A percentile compares a stretch with the other conserved stretches of the same genome.
These are phyloP conservation scores for Magnaporthales sp. DNA, from an alignment of 2,329 filamentous ascomycete species.

Conservation along the genomic window DNA sequence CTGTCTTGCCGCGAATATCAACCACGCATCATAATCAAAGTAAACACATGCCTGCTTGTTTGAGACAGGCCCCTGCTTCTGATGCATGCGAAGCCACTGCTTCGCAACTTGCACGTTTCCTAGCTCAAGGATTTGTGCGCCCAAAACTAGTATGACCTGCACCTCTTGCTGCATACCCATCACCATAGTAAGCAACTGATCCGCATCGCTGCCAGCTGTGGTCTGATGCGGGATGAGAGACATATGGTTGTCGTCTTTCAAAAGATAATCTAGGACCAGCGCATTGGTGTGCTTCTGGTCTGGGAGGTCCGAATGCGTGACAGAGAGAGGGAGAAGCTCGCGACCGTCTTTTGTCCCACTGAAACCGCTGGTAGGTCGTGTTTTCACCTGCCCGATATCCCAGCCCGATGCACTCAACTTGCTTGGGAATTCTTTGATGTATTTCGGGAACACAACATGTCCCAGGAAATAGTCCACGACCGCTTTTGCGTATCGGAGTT, in stretches of 20 bases:
- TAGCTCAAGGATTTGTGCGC: constrained; percentile 59
- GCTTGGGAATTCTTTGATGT: constrained; percentile 51
- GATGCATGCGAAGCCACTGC: constrained; percentile 37
- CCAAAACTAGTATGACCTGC: constrained; percentile 61
- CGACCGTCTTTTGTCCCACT: constrained; percentile 60
- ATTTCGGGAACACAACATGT: constrained; percentile 49
- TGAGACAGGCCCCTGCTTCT: constrained; percentile 4
- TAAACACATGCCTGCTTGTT: constrained; percentile 43
- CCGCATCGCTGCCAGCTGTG: constrained; percentile 20
- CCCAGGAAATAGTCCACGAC: constrained; percentile 56
- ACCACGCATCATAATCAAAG: constrained; percentile 45
- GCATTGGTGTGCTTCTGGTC: constrained; percentile 59
- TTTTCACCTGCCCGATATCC: constrained; percentile 46
- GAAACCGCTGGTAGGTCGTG: constrained; percentile 52
- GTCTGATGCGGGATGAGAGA: constrained; percentile 20
- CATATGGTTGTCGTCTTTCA: constrained; percentile 33
- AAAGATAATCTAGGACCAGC: constrained; percentile 53
- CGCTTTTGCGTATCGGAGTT: constrained; percentile 40
- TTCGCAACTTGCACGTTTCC: constrained; percentile 45
- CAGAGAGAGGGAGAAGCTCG: constrained; percentile 45
- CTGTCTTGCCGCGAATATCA: constrained; percentile 33
- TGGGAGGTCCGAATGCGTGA: constrained; percentile 45
- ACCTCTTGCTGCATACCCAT: constrained; percentile 26
- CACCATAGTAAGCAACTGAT: constrained; percentile 36
- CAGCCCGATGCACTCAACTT: constrained; percentile 61